Evolutionary conservation across 352 stramenopile species (phyloP), one percentile per base, ranked within the genome.

Genomic region (Elongisporangium prolatum): DNA sequence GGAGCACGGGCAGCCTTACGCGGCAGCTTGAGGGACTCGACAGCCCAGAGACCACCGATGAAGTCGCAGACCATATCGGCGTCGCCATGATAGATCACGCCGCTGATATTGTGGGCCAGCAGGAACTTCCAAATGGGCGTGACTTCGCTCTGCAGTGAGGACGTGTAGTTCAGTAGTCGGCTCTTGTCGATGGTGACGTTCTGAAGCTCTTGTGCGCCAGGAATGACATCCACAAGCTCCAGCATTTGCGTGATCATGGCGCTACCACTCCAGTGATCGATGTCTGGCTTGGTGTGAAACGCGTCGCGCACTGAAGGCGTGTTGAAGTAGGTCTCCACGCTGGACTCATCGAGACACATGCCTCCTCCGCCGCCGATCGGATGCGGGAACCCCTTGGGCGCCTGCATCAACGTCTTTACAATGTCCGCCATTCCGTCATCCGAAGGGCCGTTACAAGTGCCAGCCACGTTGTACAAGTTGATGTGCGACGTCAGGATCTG

Each of bases 391-490:
- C 57, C 63, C 18, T 66, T 75, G 2, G 66, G 69, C 1, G 75
- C 64, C 10, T 84, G 65, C 47, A 84, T 25, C 5, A 87, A 57
- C 56, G 80, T 69, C 52, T 73, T 60, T 34, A 85, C 47, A 2
- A 87, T 69, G 16, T 65, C 65, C 7, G 67, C 51, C 18, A 93
- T 54, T n/a, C n/a, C n/a, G 51, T 78, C 64, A n/a, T 81, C 72
- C 22, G 85, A 72, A 20, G 65, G 61, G 20, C 72, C 77, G 4
- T 71, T 72, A 89, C 50, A 56, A 70, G 48, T 72, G 64, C 52
- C 87, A 87, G n/a, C n/a, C n/a, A 91, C 71, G 53, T 91, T 65
- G 67, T 89, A 91, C 62, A 69, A 60, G 52, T 91, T 88, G 52
- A 91, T 77, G 51, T 73, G 71, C 57, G 64, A 61, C 50, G 70